Percentiles rank a stretch among this genome's conserved stretches.
phyloP scores from a whole-genome alignment of 2,329 filamentous ascomycete genomes.

The Rhynchosporium secalis region DNA sequence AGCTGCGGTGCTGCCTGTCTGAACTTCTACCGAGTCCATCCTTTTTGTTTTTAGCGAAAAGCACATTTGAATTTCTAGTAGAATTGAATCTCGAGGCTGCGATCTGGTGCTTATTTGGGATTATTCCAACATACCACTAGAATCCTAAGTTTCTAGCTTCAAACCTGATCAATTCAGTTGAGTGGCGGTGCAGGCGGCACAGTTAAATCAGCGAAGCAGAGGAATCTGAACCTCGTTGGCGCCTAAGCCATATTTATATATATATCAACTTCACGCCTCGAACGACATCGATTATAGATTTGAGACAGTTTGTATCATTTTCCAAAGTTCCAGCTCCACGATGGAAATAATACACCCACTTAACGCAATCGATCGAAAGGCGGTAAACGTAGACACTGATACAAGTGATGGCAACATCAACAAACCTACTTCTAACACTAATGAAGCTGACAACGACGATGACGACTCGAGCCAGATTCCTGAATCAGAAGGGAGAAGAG shows the following conservation, averaged over 20 bases:
- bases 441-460: background rate
- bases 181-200: slow-evolving; percentile 15
- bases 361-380: background rate
- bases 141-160: too few relatives aligned
- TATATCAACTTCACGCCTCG: background rate
- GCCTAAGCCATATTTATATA: background rate
- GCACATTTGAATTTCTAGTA: too few relatives aligned
- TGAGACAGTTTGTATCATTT: background rate
- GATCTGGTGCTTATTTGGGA: too few relatives aligned
- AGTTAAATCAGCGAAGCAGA: slow-evolving; percentile 1
- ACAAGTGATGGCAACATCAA: background rate
- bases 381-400: background rate
- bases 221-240: background rate
- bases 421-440: too few relatives aligned
- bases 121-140: too few relatives aligned
- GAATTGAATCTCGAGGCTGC: too few relatives aligned
- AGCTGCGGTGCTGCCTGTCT: background rate
- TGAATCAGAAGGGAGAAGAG: background rate
- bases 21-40: too few relatives aligned
- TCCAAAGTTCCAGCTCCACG: background rate
- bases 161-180: background rate
- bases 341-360: background rate
- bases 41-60: too few relatives aligned
- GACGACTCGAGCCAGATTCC: background rate
- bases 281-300: too few relatives aligned